Evolutionary conservation across 768 basidiomycete genomes (phyloP).

Genomic region (Termitomyces sp.): DNA sequence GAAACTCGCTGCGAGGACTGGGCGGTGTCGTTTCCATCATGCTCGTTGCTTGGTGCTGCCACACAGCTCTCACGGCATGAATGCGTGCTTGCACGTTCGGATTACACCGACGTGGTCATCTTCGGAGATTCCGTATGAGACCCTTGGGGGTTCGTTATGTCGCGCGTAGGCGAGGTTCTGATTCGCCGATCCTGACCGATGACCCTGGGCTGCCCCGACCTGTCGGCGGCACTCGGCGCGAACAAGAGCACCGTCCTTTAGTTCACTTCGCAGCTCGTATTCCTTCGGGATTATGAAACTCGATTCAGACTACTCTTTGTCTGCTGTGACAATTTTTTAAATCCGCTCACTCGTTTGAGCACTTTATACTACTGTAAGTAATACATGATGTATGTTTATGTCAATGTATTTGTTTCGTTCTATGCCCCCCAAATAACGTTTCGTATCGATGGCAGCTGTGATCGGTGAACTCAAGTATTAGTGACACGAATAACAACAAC

Average conservation of each 20-base stretch:
- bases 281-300: conserved; percentile 32
- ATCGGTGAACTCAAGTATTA: neutral
- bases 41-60: conserved; percentile 1
- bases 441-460: neutral
- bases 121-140: neutral
- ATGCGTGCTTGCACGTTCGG: conserved; percentile 10
- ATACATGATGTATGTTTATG: neutral
- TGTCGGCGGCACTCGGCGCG: conserved; percentile 1
- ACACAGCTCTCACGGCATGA: conserved; percentile 12
- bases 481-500: no score
- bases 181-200: neutral
- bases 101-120: neutral
- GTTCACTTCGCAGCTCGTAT: conserved; percentile 63
- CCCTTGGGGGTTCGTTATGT: neutral
- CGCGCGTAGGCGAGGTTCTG: neutral
- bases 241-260: conserved; percentile 38
- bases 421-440: no score
- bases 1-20: conserved; percentile 55
- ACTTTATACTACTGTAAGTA: neutral
- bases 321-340: conserved; percentile 30
- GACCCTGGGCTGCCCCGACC: neutral
- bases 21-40: conserved; percentile 22
- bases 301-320: conserved; percentile 62
- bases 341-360: conserved; percentile 14
- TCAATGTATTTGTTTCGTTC: neutral